Conservation (phyloP, 116 monocot species). For the Phalaenopsis hybrid region DNA sequence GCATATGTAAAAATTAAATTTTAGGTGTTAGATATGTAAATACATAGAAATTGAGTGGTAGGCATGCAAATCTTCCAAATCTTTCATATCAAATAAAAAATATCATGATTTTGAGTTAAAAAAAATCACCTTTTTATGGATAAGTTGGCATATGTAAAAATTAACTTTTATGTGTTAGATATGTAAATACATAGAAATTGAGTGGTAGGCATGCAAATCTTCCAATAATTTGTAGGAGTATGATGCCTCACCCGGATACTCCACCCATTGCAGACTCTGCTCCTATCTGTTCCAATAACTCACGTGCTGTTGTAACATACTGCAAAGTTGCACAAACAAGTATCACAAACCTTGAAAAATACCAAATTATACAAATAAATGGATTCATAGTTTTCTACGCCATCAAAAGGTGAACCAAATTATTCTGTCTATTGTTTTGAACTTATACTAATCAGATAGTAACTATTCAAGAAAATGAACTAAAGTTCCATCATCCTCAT, state of each 20-base stretch:
- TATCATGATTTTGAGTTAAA: too few species aligned
- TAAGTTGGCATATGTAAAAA: too few species aligned
- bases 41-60: too few species aligned
- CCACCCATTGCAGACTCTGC: conserved; percentile 30
- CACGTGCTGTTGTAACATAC: conserved; percentile 47
- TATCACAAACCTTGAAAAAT: background rate
- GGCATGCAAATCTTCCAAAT: too few species aligned
- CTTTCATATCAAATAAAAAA: too few species aligned
- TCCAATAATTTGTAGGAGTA: background rate
- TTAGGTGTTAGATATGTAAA: too few species aligned
- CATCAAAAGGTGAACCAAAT: background rate
- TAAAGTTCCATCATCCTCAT: background rate
- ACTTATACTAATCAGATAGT: background rate
- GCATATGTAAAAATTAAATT: too few species aligned
- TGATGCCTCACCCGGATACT: conserved; percentile 25
- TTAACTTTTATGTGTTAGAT: too few species aligned
- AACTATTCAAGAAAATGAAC: background rate
- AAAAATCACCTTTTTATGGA: too few species aligned
- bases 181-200: too few species aligned
- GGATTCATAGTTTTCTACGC: background rate
- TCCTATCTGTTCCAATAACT: conserved; percentile 38
- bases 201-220: too few species aligned
- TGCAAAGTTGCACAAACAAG: conserved; percentile 13
- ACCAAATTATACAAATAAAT: background rate
- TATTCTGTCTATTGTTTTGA: background rate